Percentiles rank a stretch among this genome's conserved stretches.
phyloP scores from a whole-genome alignment of 2,329 filamentous ascomycete genomes.

The Paecilomyces sp. region DNA sequence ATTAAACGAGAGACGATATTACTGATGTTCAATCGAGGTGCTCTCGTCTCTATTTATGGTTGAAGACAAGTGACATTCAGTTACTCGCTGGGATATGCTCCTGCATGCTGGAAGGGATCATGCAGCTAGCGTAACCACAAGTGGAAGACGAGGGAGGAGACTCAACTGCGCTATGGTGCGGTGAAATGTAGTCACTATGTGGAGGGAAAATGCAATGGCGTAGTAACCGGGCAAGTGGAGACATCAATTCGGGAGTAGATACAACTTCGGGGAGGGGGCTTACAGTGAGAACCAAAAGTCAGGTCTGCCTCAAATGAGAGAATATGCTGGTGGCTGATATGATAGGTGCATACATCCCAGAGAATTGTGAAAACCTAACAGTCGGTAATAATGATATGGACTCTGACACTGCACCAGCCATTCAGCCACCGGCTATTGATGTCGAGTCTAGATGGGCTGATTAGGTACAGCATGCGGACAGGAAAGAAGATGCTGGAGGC shows the following conservation, averaged over 20 bases:
- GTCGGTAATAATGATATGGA: neutral
- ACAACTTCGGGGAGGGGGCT: neutral
- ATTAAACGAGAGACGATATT: constrained; percentile 2
- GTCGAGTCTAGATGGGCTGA: neutral
- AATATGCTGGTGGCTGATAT: neutral
- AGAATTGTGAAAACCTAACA: neutral
- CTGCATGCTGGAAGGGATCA: constrained; percentile 21
- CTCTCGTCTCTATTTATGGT: constrained; percentile 5
- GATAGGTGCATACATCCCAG: neutral
- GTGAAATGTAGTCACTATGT: constrained; percentile 9
- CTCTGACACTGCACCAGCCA: neutral
- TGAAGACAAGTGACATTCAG: neutral
- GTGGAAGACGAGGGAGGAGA: constrained; percentile 18
- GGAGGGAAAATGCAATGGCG: constrained; percentile 5
- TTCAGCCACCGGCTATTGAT: neutral
- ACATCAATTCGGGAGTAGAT: neutral
- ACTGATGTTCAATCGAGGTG: neutral
- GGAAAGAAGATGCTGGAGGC: neutral
- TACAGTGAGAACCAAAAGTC: neutral
- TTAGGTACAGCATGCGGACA: neutral
- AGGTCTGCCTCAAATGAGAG: neutral
- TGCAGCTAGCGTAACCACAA: constrained; percentile 18
- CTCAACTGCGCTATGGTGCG: constrained; percentile 16
- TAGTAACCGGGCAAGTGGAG: constrained; percentile 7
- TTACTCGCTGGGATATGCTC: constrained; percentile 4